Conservation (phyloP, 176 grass and related monocot species). For the Areca catechu region DNA sequence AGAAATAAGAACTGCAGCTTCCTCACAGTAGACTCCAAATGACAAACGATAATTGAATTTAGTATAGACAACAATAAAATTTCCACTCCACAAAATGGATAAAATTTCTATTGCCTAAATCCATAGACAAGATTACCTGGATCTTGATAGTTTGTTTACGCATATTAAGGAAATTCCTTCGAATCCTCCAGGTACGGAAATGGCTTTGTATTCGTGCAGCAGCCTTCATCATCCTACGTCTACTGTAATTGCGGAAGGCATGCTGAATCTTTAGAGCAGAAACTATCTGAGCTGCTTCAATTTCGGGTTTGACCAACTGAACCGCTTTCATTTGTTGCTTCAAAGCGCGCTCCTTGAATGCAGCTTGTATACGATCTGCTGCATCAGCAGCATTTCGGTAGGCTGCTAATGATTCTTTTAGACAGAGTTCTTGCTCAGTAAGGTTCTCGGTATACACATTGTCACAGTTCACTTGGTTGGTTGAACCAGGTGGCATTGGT, state of each 20-base stretch:
- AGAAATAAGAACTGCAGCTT: too few relatives aligned
- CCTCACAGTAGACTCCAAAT: too few relatives aligned
- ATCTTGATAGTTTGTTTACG: constrained; percentile 64
- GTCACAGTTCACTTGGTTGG: constrained; percentile 23
- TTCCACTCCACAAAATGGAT: too few relatives aligned
- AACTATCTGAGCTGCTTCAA: constrained; percentile 68
- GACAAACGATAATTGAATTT: too few relatives aligned
- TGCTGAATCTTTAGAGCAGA: constrained; percentile 92
- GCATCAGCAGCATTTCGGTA: constrained; percentile 95
- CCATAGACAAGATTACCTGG: constrained; percentile 41
- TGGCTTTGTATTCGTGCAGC: constrained; percentile 85
- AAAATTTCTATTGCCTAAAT: too few relatives aligned
- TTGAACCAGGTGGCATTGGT: constrained; percentile 12
- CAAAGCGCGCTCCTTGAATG: constrained; percentile 72
- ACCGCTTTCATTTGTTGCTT: constrained; percentile 85
- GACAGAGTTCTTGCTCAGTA: constrained; percentile 89
- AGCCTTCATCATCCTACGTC: constrained; percentile 74
- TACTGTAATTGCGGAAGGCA: constrained; percentile 73
- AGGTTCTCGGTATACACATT: constrained; percentile 42
- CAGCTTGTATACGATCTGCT: constrained; percentile 79
- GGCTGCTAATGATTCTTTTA: constrained; percentile 87
- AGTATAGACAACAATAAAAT: too few relatives aligned
- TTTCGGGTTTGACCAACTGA: constrained; percentile 53
- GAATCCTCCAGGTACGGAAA: constrained; percentile 77
- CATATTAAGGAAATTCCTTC: constrained; percentile 62